phyloP scores from a whole-genome alignment of 352 stramenopile genomes.

The Blastocystis sp. region DNA sequence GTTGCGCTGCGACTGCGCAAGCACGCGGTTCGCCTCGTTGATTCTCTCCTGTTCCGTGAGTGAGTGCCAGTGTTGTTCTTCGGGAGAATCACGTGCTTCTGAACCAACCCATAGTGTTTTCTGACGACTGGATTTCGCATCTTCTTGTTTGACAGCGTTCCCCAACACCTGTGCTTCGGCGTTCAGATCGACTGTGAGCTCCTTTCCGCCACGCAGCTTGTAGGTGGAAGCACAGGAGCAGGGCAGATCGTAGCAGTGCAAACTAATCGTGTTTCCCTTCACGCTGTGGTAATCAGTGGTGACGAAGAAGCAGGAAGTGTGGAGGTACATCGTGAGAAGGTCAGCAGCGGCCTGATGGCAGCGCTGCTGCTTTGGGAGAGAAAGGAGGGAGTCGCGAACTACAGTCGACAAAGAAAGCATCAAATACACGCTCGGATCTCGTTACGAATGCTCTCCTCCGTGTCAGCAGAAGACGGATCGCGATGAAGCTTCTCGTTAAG shows the following conservation, averaged over 20 bases:
- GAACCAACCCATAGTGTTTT: constrained; percentile 1
- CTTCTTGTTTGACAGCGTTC: background rate
- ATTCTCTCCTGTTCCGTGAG: background rate
- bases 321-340: constrained; percentile 74
- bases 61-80: background rate
- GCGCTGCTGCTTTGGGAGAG: background rate
- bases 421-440: background rate
- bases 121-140: background rate
- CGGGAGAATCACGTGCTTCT: background rate
- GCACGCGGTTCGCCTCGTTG: background rate
- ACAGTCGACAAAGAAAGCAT: background rate
- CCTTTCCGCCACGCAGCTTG: background rate
- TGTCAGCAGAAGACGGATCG: background rate
- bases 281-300: constrained; percentile 45
- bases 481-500: background rate
- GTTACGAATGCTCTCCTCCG: background rate
- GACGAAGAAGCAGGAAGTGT: constrained; percentile 74
- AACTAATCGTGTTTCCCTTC: background rate
- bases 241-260: constrained; percentile 64
- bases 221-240: constrained; percentile 25
- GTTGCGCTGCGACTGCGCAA: constrained; percentile 59
- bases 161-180: background rate
- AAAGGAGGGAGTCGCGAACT: background rate
- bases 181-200: background rate
- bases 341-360: constrained; percentile 70